Conservation (phyloP, 805 yeast species). For the Spathaspora girioi region DNA sequence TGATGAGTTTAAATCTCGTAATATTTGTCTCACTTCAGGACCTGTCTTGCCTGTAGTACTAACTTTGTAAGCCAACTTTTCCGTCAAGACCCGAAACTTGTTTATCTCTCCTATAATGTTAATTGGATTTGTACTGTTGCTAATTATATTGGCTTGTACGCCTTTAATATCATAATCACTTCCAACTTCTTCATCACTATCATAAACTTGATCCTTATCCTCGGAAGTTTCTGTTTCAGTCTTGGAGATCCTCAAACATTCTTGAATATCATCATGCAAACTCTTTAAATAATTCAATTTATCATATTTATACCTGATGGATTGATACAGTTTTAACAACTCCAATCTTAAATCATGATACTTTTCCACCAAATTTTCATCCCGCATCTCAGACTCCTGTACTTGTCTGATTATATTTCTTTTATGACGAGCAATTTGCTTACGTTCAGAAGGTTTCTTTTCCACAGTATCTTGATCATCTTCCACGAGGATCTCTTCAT, state of each 20-base stretch:
- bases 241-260: background rate
- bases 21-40: background rate
- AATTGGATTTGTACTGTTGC: background rate
- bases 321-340: constrained; percentile 14
- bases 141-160: background rate
- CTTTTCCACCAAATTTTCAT: constrained; percentile 9
- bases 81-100: constrained; percentile 9
- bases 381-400: constrained; percentile 2
- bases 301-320: constrained; percentile 22
- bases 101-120: constrained; percentile 3
- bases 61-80: constrained; percentile 10
- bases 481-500: constrained; percentile 1
- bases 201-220: constrained; percentile 4
- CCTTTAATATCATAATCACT: background rate
- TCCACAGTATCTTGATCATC: constrained; percentile 7
- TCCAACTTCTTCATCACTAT: constrained; percentile 6
- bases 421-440: constrained; percentile 7
- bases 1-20: background rate
- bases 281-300: constrained; percentile 25
- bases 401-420: constrained; percentile 2
- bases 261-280: constrained; percentile 8
- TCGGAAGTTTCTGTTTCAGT: background rate
- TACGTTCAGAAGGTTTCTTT: constrained; percentile 5
- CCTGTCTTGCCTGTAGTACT: constrained; percentile 2
- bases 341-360: constrained; percentile 18